Base-by-base conservation (phyloP, 768 basidiomycete genomes). In the Hemileccinum rubropunctum region DNA sequence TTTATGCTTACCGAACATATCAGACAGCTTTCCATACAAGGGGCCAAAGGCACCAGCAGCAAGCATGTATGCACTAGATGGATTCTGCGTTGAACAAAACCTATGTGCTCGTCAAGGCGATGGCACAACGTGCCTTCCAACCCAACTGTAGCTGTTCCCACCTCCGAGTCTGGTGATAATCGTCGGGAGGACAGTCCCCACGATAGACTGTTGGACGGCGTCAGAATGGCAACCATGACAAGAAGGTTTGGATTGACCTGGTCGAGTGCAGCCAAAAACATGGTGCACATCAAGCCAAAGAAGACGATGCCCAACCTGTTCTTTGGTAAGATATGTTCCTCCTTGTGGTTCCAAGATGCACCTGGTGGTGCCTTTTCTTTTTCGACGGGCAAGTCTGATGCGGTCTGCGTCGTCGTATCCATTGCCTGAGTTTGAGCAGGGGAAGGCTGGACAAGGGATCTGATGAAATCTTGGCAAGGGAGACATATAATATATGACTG, bases 11-110 rank as follows among this genome's bases (percentile, higher is more conserved):
- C 75, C 75, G n/a, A 74, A 52, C 43, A 76, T 71, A 64, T 88
- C 83, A 1, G 86, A 88, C 0, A 90, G 63, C 58, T 91, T 91
- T 4, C 91, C 91, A 52, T 90, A 91, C 2, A 89, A 56, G 0
- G 91, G 89, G 0, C 83, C 76, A 11, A 88, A 70, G 3, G 85
- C 73, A 6, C 82, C 81, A 4, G 83, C 80, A 0, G 84, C 76
- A 20, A 92, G 78, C 20, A 92, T 69, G 62, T 91, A 92, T 26
- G 89, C 81, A 59, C 88, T 89, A 47, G 1, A 21, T n/a, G n/a
- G n/a, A n/a, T n/a, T n/a, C n/a, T n/a, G n/a, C n/a, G n/a, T n/a
- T n/a, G n/a, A n/a, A n/a, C 3, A 1, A 39, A 6, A 2, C n/a
- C 6, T 18, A 2, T 13, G 21, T 1, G 17, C 10, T 6, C 8